Evolutionary conservation across 441 rosid genomes (phyloP), one percentile per base, ranked within the genome.

Genomic region (Erysimum pusillum): DNA sequence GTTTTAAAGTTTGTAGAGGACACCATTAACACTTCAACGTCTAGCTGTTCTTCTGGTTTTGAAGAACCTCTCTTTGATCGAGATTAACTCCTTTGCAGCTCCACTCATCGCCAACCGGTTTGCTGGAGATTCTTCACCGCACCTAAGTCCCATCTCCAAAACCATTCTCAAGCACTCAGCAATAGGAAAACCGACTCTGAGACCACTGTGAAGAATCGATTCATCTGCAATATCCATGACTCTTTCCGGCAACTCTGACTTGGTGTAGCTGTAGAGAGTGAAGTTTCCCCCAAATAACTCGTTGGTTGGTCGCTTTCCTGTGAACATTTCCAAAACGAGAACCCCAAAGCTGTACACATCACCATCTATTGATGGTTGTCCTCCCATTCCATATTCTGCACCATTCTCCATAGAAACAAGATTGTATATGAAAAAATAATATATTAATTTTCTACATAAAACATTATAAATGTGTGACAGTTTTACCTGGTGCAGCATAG

Each of bases 401-500:
- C 25, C 41, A 45, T 9, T 1, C 12, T 22, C 4, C 52, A 63
- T 3, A 44, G 7, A 63, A 13, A 63, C 38, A 63, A 38, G 12
- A 39, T 62, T 39, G 35, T 62, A 38, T 25, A 12, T 41, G 9
- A 22, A 53, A n/a, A n/a, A 11, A 62, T 3, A 39, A 6, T 13
- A 62, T 20, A 12, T 2, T 2, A 10, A 2, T 15, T 4, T 15
- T 59, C 9, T 59, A 3, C 18, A 5, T 42, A 11, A 7, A 44
- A 42, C 2, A 14, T 42, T 42, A 25, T 5, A 22, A 0, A 63
- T 25, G 38, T 42, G 51, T 39, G 38, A 8, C 5, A 14, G 5
- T 36, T 38, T 25, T 74, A 77, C 81, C 54, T 22, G 80, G 80
- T 28, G 83, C 76, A 1, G 60, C 68, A 63, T 22, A 41, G 5